Evolutionary conservation across 2,329 filamentous ascomycete genomes (phyloP), one percentile per base, ranked within the genome.

Genomic region (Venturia carpophila): DNA sequence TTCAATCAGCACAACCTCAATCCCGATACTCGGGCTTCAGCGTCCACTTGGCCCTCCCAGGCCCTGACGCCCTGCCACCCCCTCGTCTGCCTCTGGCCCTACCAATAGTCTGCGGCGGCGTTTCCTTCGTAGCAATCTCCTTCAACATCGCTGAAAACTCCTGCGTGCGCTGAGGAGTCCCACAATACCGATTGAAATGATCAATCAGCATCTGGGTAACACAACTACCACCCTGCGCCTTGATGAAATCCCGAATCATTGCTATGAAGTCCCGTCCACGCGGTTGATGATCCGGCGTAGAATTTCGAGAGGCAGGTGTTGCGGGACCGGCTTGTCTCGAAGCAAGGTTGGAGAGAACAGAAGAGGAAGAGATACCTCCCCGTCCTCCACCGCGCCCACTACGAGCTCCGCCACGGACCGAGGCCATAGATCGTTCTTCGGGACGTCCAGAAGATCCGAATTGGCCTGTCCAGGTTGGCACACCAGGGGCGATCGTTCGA

Each of bases 401-500:
- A 52, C 64, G 39, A 63, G 70, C 68, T 27, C 69, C 47, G 30
- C 65, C 45, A 42, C 65, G 39, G 24, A 47, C 19, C 17, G 41
- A 39, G 15, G 79, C 81, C 65, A 70, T 73, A 66, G 73, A 79
- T 34, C 66, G 75, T 77, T 79, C 80, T 34, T 85, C 83, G 0
- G 89, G 89, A 43, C 89, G 82, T 1, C 92, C 93, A 5, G 86
- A 87, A 62, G 88, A 83, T 11, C 93, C 93, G 60, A 89, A 86
- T 70, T 89, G 85, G 1, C 94, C 93, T 0, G 93, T 97, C 93
- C 93, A 97, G 0, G 93, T 97, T 10, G 94, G 90, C 0, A 90
- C 91, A 9, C 93, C 93, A 41, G 91, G 87, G 0, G 90, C 90
- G 1, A 93, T 80, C 10, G 80, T 82, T 13, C 86, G 83, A 2